These are phyloP conservation scores for Pugionium cornutum DNA, from an alignment of 345 rosid species.

Conservation along the genomic window DNA sequence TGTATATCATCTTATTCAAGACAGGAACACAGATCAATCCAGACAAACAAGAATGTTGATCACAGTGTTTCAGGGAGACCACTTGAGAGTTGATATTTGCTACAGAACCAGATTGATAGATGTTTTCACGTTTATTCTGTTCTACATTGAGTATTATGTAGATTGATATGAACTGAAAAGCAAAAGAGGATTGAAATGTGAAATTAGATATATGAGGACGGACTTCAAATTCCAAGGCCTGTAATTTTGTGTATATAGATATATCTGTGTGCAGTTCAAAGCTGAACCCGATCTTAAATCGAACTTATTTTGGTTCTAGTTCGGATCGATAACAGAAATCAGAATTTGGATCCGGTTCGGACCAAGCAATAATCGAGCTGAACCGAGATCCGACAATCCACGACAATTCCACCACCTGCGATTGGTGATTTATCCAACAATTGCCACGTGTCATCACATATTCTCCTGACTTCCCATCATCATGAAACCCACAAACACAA, in stretches of 20 bases:
- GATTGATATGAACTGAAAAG: not conserved
- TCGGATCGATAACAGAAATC: not conserved
- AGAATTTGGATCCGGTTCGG: conserved; percentile 9
- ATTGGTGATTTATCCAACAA: conserved; percentile 10
- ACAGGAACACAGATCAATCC: conserved; percentile 39
- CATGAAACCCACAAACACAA: conserved; percentile 27
- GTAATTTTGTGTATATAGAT: not conserved
- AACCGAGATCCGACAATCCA: conserved; percentile 20
- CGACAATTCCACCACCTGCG: conserved; percentile 33
- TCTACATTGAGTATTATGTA: not conserved
- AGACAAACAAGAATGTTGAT: conserved; percentile 28
- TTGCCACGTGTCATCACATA: conserved; percentile 46
- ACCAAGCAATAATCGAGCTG: not conserved
- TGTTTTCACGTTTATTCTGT: conserved; percentile 27
- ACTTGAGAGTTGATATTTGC: conserved; percentile 25
- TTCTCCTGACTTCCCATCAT: conserved; percentile 22
- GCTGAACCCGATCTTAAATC: not conserved
- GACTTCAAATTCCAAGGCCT: conserved; percentile 5
- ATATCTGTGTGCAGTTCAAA: not conserved
- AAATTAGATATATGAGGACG: conserved; percentile 18
- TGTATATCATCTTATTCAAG: not conserved
- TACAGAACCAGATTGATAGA: conserved; percentile 23
- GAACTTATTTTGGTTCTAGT: not conserved
- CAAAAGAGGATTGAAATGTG: not conserved
- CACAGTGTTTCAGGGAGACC: conserved; percentile 19